Conservation (phyloP, 768 basidiomycete genomes). For the Russula lepida region DNA sequence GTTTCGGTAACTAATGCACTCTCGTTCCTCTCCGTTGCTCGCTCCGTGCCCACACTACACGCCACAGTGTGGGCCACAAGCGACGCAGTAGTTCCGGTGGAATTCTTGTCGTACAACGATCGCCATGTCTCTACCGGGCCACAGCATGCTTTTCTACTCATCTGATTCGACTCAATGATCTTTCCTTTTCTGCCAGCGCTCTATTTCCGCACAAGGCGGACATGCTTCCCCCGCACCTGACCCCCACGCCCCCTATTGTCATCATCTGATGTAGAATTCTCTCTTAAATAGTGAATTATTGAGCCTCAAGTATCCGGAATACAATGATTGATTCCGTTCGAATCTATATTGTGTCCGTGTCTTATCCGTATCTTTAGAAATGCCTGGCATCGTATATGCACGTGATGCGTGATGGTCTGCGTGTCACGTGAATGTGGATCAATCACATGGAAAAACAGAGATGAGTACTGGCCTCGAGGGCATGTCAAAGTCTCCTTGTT, state of each 20-base stretch:
- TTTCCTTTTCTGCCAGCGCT: constrained; percentile 17
- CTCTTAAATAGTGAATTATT: constrained; percentile 8
- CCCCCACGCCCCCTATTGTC: constrained; percentile 15
- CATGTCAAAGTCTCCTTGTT: background rate
- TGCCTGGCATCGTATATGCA: background rate
- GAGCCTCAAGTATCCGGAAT: background rate
- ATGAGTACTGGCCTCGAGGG: background rate
- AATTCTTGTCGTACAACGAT: background rate
- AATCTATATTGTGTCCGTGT: background rate
- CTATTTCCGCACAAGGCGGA: constrained; percentile 12
- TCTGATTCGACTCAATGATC: constrained; percentile 7
- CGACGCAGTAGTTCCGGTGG: background rate
- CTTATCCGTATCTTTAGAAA: background rate
- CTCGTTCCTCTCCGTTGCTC: background rate
- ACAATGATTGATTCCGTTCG: background rate
- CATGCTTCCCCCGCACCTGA: constrained; percentile 20
- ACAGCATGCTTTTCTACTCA: constrained; percentile 8
- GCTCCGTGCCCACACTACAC: background rate
- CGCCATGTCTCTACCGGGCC: constrained; percentile 2
- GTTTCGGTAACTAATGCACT: background rate
- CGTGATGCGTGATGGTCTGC: background rate
- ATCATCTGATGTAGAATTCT: constrained; percentile 14
- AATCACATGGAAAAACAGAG: constrained; percentile 11
- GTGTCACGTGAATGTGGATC: background rate
- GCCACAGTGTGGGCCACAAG: background rate